Evolutionary conservation across 805 yeast species (phyloP), one percentile per base, ranked within the genome.

Genomic region (Kazachstania viticola): DNA sequence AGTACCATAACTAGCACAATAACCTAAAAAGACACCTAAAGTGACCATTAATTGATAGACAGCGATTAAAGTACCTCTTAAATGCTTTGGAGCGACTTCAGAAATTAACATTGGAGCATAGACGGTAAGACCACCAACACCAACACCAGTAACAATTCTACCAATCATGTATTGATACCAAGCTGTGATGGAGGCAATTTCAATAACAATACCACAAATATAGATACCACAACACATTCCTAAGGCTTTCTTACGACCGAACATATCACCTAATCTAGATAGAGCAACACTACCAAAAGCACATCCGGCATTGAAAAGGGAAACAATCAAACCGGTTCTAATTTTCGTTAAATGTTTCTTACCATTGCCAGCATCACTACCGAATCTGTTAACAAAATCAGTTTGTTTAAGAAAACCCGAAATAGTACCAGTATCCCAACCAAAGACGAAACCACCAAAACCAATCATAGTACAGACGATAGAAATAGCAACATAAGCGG

Each of bases 371-470:
- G 14, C 5, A 9, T 58, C 43, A 29, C 58, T 54, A 38, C 79
- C 81, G 44, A 75, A 75, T 39, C 75, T 61, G 9, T 48, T 35
- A 31, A 56, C 49, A 50, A 67, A 75, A 39, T 74, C 74, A 14
- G 64, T 46, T 76, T 75, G 67, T 46, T 73, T 70, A 19, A 75
- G 69, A 38, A 76, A 68, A 33, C 83, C 82, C n/a, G 80, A 75
- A 48, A 78, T 73, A 35, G 79, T 75, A 48, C 84, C 84, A 24
- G 82, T 73, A 57, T 78, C 85, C 66, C 75, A 78, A 31, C 85
- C 85, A 45, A 75, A 75, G 22, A 75, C 73, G 48, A 73, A 76
- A 18, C 84, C 85, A 45, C 79, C 79, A 42, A 75, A 75, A 5
- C 82, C 11, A 9, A 23, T 23, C 7, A 16, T 5, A 7, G 9